A percentile compares a stretch with the other conserved stretches of the same genome.
Conservation (phyloP, 2,329 filamentous ascomycete species). For the Aureobasidium sp. region DNA sequence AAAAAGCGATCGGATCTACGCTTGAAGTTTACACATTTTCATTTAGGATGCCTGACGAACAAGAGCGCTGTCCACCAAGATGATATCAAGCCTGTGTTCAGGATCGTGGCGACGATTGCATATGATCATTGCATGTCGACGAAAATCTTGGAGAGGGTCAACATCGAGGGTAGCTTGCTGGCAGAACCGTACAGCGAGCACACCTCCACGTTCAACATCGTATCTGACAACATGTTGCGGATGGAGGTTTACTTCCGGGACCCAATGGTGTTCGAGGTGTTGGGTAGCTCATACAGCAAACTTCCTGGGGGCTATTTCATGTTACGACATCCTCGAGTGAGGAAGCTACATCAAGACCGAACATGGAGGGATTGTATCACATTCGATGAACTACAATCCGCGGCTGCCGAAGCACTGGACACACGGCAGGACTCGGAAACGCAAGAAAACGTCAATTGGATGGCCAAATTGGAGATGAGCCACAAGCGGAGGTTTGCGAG, state of each 20-base stretch:
- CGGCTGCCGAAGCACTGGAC: conserved; percentile 51
- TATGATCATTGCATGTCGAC: conserved; percentile 39
- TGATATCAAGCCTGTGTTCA: conserved; percentile 50
- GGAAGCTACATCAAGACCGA: conserved; percentile 70
- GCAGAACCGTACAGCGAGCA: conserved; percentile 23
- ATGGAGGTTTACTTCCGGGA: conserved; percentile 52
- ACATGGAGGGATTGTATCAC: conserved; percentile 58
- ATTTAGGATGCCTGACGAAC: conserved; percentile 67
- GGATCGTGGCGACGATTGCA: conserved; percentile 50
- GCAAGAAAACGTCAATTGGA: conserved; percentile 54
- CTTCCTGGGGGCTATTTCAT: conserved; percentile 61
- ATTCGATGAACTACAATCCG: conserved; percentile 59
- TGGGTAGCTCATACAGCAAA: conserved; percentile 72
- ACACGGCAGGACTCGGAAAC: conserved; percentile 44
- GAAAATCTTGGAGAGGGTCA: conserved; percentile 35
- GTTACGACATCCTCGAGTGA: conserved; percentile 65
- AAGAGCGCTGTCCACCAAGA: conserved; percentile 48
- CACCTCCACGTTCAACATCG: conserved; percentile 19
- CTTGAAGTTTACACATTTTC: conserved; percentile 68
- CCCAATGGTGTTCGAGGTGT: conserved; percentile 70
- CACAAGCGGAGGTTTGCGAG: conserved; percentile 24
- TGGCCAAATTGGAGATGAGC: conserved; percentile 46
- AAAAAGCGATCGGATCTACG: conserved; percentile 33
- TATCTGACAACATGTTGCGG: conserved; percentile 13
- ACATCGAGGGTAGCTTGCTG: conserved; percentile 31